Evolutionary conservation across 2,329 filamentous ascomycete species (phyloP).

Genomic region (Colletotrichum tropicicola): DNA sequence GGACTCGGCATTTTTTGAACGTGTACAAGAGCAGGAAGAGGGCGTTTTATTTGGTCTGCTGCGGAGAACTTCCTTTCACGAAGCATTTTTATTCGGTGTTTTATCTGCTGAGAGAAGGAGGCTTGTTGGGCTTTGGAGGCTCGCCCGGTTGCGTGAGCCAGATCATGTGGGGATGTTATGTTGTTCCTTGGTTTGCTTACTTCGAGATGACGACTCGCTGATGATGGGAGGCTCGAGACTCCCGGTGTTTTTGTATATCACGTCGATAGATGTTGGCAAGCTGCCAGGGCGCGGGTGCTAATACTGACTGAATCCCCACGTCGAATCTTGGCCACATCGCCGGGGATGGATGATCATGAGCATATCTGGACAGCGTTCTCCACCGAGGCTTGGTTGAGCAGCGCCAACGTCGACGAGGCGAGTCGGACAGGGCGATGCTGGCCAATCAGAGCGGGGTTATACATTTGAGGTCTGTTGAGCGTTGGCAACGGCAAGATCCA

Average conservation of each 20-base stretch:
- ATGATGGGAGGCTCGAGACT: slow-evolving; percentile 5
- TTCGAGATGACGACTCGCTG: slow-evolving; percentile 13
- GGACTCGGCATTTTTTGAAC: slow-evolving; percentile 17
- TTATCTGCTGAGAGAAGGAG: neutral
- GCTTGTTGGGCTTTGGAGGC: neutral
- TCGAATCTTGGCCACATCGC: neutral
- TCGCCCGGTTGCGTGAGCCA: slow-evolving; percentile 14
- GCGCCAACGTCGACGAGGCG: neutral
- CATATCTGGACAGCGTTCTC: neutral
- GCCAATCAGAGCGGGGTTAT: neutral
- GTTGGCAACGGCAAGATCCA: neutral
- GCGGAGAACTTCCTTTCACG: slow-evolving; percentile 14
- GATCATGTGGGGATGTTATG: neutral
- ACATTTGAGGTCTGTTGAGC: neutral
- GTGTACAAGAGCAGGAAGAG: slow-evolving; percentile 22
- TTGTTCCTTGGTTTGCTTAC: neutral
- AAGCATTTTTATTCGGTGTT: slow-evolving; percentile 5
- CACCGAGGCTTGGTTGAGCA: neutral
- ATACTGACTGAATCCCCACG: neutral
- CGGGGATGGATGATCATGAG: too few species aligned
- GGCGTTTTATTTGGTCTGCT: slow-evolving; percentile 27
- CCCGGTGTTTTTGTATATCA: slow-evolving; percentile 11
- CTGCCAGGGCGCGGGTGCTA: slow-evolving; percentile 8
- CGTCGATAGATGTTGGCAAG: slow-evolving; percentile 6
- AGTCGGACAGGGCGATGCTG: neutral